Conservation (phyloP, 2,329 filamentous ascomycete genomes). For the Aspergillus amoenus region DNA sequence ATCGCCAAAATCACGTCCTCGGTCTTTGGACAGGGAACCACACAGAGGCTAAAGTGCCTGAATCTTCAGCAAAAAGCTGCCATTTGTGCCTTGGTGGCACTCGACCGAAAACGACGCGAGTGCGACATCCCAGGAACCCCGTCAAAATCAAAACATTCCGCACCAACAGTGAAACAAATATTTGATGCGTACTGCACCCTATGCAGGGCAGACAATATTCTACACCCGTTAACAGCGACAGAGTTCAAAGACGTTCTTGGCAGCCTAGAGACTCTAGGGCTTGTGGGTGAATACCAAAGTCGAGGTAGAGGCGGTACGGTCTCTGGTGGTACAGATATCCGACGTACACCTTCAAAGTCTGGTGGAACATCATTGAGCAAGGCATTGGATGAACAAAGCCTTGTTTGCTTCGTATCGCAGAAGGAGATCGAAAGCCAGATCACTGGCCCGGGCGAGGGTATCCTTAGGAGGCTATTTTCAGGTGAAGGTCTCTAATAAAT, state of each 20-base stretch:
- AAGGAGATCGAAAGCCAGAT: conserved; percentile 74
- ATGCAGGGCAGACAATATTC: conserved; percentile 81
- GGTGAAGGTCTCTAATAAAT: conserved; percentile 34
- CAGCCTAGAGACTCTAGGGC: conserved; percentile 81
- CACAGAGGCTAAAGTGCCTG: conserved; percentile 77
- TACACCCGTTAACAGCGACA: conserved; percentile 84
- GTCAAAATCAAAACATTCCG: conserved; percentile 58
- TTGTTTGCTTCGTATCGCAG: conserved; percentile 77
- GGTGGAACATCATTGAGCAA: conserved; percentile 52
- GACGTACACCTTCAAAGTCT: conserved; percentile 71
- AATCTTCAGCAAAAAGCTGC: conserved; percentile 97
- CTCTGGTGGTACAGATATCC: conserved; percentile 44
- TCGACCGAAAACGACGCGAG: conserved; percentile 69
- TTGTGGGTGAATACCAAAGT: conserved; percentile 70
- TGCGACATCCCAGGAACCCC: conserved; percentile 52
- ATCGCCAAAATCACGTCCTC: conserved; percentile 88
- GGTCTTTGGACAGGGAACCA: conserved; percentile 85
- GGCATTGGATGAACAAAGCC: conserved; percentile 70
- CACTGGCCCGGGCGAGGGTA: conserved; percentile 52
- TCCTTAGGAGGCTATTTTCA: conserved; percentile 42
- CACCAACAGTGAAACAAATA: conserved; percentile 78
- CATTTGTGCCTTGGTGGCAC: conserved; percentile 79
- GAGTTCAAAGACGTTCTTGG: conserved; percentile 93
- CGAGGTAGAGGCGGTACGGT: conserved; percentile 66
- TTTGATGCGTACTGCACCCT: conserved; percentile 81